Percentiles rank a stretch among this genome's conserved stretches.
These are phyloP conservation scores for Elymus sibiricus DNA, from an alignment of 176 grass and related monocot genomes.

Conservation along the genomic window DNA sequence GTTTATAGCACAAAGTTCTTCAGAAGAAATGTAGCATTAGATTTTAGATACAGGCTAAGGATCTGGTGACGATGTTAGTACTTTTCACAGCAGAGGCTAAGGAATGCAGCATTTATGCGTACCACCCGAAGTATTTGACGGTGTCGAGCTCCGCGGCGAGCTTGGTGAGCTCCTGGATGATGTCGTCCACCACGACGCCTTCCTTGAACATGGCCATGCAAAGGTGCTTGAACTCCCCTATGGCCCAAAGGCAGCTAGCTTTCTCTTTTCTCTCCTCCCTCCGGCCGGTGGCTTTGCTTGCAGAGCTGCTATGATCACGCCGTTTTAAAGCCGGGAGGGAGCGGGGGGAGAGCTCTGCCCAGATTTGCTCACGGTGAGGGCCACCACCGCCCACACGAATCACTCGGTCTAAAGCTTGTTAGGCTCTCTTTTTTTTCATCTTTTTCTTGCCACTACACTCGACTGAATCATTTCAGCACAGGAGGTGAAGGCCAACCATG, in stretches of 20 bases:
- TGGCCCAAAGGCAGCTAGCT: constrained; percentile 3
- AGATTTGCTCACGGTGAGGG: constrained; percentile 2
- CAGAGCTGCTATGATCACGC: constrained; percentile 5
- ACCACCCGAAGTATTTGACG: constrained; percentile 74
- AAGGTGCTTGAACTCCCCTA: constrained; percentile 56
- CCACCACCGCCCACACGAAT: constrained; percentile 16
- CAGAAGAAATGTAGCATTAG: neutral
- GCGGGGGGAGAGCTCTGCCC: neutral
- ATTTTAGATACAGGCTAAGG: neutral
- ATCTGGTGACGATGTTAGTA: neutral
- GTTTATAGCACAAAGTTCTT: neutral
- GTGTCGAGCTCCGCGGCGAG: constrained; percentile 38
- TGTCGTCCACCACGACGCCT: constrained; percentile 38
- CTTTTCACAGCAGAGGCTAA: neutral
- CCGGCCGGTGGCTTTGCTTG: neutral
- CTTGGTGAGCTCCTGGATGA: constrained; percentile 41
- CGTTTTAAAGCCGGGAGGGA: constrained; percentile 15
- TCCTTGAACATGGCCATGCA: constrained; percentile 60
- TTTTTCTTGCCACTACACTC: neutral
- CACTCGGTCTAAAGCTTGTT: neutral
- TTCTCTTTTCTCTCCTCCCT: neutral
- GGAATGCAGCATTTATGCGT: neutral
- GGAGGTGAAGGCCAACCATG: neutral
- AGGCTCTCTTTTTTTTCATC: neutral
- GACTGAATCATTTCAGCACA: constrained; percentile 29